Percentiles rank a stretch among this genome's conserved stretches.
phyloP scores from a whole-genome alignment of 106 monocot genomes.

The Acorus calamus region DNA sequence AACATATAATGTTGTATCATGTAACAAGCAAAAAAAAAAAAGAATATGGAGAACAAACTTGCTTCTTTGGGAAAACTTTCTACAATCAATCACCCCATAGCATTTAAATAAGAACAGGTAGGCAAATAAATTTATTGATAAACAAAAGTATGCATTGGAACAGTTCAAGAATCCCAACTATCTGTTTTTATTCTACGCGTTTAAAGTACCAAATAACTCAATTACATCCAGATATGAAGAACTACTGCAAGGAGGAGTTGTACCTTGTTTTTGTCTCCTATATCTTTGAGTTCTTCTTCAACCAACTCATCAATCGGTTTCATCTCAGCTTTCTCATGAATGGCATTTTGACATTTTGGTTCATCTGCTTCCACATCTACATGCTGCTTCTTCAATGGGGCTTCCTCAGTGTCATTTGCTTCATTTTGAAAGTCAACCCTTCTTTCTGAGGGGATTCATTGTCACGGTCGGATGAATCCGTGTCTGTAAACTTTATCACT shows the following conservation, averaged over 20 bases:
- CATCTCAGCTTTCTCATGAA: constrained; percentile 15
- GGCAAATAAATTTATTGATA: too few species aligned
- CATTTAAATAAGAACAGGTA: too few species aligned
- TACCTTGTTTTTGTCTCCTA: constrained; percentile 87
- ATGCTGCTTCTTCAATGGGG: constrained; percentile 41
- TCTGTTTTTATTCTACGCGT: too few species aligned
- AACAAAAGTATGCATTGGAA: too few species aligned
- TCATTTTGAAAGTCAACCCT: constrained; percentile 16
- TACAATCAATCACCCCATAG: too few species aligned
- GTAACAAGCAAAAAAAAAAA: too few species aligned
- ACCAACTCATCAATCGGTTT: constrained; percentile 81
- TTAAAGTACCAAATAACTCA: too few species aligned
- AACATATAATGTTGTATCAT: too few species aligned
- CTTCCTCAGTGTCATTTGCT: constrained; percentile 14
- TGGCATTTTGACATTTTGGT: constrained; percentile 8
- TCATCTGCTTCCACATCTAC: constrained; percentile 5
- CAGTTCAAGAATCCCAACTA: too few species aligned
- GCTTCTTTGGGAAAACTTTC: too few species aligned
- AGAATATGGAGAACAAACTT: too few species aligned
- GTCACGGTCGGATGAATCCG: constrained; percentile 64
- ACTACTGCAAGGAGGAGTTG: neutral
- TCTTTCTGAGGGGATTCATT: constrained; percentile 15
- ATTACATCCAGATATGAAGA: too few species aligned
- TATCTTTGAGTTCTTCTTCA: constrained; percentile 73
- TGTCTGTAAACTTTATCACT: constrained; percentile 49